A percentile compares a stretch with the other conserved stretches of the same genome.
Evolutionary conservation across 345 rosid species (phyloP).

Genomic region (Gossypium australe): DNA sequence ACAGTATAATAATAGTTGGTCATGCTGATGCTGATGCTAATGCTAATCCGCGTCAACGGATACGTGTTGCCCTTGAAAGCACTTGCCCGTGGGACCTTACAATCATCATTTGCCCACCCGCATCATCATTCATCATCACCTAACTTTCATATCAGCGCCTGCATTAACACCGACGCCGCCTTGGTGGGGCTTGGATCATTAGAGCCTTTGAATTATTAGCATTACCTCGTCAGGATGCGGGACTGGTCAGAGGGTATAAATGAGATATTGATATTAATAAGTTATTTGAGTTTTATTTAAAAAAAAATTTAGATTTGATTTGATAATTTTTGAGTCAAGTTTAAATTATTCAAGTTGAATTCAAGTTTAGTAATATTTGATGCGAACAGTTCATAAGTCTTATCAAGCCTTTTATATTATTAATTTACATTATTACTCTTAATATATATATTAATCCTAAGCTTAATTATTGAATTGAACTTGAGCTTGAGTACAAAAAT

Average conservation of each 20-base stretch:
- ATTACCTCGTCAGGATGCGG: constrained; percentile 26
- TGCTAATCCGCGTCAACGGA: constrained; percentile 25
- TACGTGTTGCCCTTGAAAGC: constrained; percentile 24
- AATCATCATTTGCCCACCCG: neutral
- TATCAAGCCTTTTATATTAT: too few species aligned
- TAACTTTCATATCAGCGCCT: neutral
- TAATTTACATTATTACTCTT: too few species aligned
- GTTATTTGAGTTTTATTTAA: too few species aligned
- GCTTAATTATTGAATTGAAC: too few species aligned
- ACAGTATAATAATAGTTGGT: too few species aligned
- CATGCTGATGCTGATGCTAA: neutral
- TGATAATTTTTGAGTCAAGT: too few species aligned
- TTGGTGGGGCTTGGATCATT: neutral
- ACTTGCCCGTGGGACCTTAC: constrained; percentile 13
- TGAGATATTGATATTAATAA: too few species aligned
- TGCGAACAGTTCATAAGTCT: rapidly evolving
- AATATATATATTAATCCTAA: too few species aligned
- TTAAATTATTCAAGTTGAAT: too few species aligned
- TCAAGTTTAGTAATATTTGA: too few species aligned
- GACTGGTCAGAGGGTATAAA: neutral
- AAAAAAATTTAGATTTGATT: too few species aligned
- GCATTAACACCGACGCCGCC: neutral
- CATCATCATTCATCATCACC: neutral
- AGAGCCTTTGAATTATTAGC: neutral
- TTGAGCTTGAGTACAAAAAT: too few species aligned